Evolutionary conservation across 2,329 filamentous ascomycete genomes (phyloP).

Genomic region (Cladosporium austrohemisphaericum): DNA sequence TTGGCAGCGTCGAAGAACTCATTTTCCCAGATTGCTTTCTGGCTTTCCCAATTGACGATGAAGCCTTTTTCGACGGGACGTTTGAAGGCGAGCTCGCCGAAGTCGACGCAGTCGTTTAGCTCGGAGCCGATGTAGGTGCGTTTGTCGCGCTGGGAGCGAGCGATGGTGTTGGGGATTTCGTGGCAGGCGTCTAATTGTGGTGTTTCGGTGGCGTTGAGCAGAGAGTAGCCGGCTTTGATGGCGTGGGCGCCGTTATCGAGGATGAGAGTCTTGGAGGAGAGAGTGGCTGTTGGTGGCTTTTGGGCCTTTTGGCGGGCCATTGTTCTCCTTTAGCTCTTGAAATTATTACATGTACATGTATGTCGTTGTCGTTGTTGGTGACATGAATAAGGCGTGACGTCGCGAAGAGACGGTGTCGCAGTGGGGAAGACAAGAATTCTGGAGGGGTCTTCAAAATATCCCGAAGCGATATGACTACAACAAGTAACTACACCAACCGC

Average conservation of each 20-base stretch:
- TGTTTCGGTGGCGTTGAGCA: conserved; percentile 19
- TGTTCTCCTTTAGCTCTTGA: not conserved
- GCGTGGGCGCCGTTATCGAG: conserved; percentile 91
- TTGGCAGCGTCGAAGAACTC: conserved; percentile 64
- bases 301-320: conserved; percentile 13
- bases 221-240: conserved; percentile 79
- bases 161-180: conserved; percentile 83
- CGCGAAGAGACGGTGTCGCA: too few species aligned
- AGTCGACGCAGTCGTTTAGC: conserved; percentile 75
- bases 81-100: conserved; percentile 81
- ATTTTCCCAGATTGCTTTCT: conserved; percentile 93
- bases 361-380: not conserved
- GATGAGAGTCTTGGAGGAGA: conserved; percentile 61
- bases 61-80: conserved; percentile 92
- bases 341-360: not conserved
- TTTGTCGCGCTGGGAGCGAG: conserved; percentile 69
- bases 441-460: too few species aligned
- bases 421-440: not conserved
- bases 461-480: too few species aligned
- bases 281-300: conserved; percentile 1
- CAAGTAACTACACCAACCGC: too few species aligned
- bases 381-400: not conserved
- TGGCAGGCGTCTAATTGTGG: conserved; percentile 53
- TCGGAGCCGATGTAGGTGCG: conserved; percentile 77
- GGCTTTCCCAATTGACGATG: conserved; percentile 91